These are phyloP conservation scores for Taxillus chinensis DNA, from an alignment of 164 flowering plant genomes.

Conservation along the genomic window DNA sequence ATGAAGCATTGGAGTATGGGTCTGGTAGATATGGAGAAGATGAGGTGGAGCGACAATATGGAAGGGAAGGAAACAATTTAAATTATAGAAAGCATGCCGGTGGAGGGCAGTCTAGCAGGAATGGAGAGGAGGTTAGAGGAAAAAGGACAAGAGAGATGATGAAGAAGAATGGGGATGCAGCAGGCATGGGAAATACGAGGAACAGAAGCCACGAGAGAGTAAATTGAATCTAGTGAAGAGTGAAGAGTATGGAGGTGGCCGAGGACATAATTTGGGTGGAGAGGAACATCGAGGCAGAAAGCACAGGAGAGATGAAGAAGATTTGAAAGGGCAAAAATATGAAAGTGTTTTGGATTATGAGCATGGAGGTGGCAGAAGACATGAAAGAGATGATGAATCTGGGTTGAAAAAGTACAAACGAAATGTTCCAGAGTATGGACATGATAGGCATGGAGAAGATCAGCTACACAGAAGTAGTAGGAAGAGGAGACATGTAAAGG, in stretches of 20 bases:
- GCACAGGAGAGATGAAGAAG: not conserved
- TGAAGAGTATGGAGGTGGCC: not conserved
- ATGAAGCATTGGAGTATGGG: constrained; percentile 13
- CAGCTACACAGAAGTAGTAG: constrained; percentile 5
- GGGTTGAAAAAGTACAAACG: not conserved
- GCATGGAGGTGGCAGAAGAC: too few relatives aligned
- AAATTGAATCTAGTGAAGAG: not conserved
- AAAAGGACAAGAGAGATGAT: not conserved
- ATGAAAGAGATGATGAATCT: too few relatives aligned
- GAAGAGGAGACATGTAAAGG: too few relatives aligned
- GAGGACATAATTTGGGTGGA: not conserved
- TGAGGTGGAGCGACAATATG: not conserved
- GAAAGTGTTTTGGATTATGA: too few relatives aligned
- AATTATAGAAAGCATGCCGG: not conserved
- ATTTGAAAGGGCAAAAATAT: not conserved
- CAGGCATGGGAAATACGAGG: not conserved
- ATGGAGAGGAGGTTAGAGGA: not conserved
- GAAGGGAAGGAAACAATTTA: constrained; percentile 3
- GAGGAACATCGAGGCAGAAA: not conserved
- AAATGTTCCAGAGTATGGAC: constrained; percentile 10
- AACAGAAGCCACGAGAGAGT: not conserved
- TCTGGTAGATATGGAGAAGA: constrained; percentile 11
- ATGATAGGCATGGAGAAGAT: constrained; percentile 6
- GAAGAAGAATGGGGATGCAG: not conserved
- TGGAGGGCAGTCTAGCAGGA: not conserved